Evolutionary conservation across 140 eudicot species (phyloP).

Genomic region (Ambrosia hybrid): DNA sequence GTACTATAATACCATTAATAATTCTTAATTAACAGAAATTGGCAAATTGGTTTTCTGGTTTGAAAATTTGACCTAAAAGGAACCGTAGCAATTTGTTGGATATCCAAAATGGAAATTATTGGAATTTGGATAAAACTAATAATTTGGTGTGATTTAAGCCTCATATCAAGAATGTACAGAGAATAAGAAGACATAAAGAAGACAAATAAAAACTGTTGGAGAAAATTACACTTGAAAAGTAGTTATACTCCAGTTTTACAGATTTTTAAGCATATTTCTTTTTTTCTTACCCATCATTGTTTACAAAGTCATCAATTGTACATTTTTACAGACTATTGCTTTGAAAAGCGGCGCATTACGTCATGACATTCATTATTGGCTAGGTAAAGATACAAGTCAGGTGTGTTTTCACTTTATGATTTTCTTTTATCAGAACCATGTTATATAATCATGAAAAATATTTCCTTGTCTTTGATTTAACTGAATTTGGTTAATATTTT

Average conservation of each 20-base stretch:
- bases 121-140: background rate
- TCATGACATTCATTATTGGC: constrained; percentile 95
- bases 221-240: too few species aligned
- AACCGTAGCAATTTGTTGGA: constrained; percentile 17
- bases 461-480: background rate
- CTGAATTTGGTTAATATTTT: constrained; percentile 7
- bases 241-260: background rate
- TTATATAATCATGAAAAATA: background rate
- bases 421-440: background rate
- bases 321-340: constrained; percentile 76
- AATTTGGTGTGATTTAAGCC: constrained; percentile 11
- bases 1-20: too few species aligned
- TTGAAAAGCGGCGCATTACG: constrained; percentile 86
- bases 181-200: background rate
- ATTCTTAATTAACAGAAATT: background rate
- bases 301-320: constrained; percentile 19
- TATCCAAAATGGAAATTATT: constrained; percentile 11
- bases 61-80: constrained; percentile 6
- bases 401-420: constrained; percentile 42
- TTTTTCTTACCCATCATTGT: background rate
- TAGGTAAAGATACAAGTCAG: constrained; percentile 97
- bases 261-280: background rate
- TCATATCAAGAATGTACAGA: constrained; percentile 11
- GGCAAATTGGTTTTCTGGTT: constrained; percentile 6
- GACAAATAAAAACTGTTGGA: too few species aligned